Conservation (phyloP, 306 rosid species). For the Acacia confusa region DNA sequence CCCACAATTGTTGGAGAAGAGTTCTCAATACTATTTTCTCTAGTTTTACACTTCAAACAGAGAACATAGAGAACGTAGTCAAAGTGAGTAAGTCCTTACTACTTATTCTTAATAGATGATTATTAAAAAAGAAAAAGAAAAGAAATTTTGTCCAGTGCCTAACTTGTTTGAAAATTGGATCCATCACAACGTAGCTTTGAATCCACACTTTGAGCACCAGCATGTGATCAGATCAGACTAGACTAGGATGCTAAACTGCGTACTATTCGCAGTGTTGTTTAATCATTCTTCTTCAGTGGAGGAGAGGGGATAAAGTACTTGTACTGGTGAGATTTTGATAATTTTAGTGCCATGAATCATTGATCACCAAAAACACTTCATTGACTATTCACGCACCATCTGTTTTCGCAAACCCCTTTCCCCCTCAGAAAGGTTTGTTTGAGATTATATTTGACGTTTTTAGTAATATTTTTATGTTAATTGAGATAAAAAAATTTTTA, state of each 20-base stretch:
- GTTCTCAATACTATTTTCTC: no score
- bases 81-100: no score
- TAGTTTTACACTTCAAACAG: no score
- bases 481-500: no score
- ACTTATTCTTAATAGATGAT: no score
- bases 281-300: background rate
- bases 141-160: slow-evolving; percentile 36
- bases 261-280: background rate
- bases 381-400: slow-evolving; percentile 35
- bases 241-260: slow-evolving; percentile 6
- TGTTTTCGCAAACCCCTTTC: slow-evolving; percentile 16
- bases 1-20: no score
- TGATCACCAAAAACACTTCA: slow-evolving; percentile 28
- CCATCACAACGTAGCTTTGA: slow-evolving; percentile 17
- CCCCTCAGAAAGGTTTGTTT: no score
- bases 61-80: no score
- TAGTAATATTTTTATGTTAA: no score
- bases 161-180: slow-evolving; percentile 33
- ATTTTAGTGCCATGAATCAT: slow-evolving; percentile 21
- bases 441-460: no score
- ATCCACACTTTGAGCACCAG: background rate
- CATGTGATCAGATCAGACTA: background rate
- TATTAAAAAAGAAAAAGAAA: no score
- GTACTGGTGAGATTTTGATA: slow-evolving; percentile 2
- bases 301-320: background rate